phyloP scores from a whole-genome alignment of 2,329 filamentous ascomycete genomes.

The Botrytis medusae region DNA sequence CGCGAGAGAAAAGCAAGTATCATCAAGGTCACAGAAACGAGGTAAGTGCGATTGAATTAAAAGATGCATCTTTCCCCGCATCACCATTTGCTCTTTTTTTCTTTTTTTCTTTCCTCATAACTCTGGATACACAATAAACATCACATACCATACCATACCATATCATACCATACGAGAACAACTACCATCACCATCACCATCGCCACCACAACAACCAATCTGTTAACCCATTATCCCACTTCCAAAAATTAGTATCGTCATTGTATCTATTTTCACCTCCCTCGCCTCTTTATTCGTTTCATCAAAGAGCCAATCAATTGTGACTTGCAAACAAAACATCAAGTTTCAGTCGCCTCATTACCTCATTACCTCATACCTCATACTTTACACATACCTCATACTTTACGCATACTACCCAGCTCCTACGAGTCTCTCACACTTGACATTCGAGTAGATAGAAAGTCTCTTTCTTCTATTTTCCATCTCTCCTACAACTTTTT shows the following conservation, averaged over 20 bases:
- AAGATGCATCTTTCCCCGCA: background rate
- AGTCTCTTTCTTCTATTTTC: background rate
- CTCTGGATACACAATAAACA: background rate
- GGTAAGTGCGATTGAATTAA: background rate
- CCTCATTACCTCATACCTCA: constrained; percentile 15
- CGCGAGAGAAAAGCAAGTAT: background rate
- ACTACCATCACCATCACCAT: background rate
- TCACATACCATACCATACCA: background rate
- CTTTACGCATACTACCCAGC: background rate
- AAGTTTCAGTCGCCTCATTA: constrained; percentile 8
- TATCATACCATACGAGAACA: background rate
- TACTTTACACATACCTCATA: background rate
- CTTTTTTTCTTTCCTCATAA: background rate
- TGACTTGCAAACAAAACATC: background rate
- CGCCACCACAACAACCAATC: too few species aligned
- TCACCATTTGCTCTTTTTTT: background rate
- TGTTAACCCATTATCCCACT: background rate
- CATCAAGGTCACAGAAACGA: background rate
- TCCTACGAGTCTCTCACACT: background rate
- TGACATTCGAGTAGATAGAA: background rate
- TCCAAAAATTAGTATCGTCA: background rate
- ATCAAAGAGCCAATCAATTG: constrained; percentile 3
- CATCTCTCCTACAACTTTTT: background rate
- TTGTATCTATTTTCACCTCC: background rate
- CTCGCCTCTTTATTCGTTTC: background rate